Evolutionary conservation across 345 rosid species (phyloP).

Genomic region (Microthlaspi erraticum): DNA sequence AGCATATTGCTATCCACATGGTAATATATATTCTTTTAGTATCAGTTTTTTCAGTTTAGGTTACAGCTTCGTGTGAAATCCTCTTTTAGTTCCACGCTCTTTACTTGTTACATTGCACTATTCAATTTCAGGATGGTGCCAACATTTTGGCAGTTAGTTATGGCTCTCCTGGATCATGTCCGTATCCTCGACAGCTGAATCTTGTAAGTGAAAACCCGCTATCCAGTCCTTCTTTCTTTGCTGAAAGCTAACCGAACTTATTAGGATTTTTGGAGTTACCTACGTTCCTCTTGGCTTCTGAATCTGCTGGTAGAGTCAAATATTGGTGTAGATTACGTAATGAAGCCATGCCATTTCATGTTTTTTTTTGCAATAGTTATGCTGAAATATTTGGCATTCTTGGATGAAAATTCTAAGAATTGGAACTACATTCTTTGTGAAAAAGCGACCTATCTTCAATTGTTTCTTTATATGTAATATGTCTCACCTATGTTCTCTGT

Average conservation of each 20-base stretch:
- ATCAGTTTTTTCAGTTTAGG: slow-evolving; percentile 3
- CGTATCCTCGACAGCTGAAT: slow-evolving; percentile 30
- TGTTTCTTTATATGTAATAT: background rate
- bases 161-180: slow-evolving; percentile 33
- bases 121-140: slow-evolving; percentile 31
- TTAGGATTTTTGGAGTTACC: background rate
- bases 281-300: background rate
- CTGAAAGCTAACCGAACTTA: background rate
- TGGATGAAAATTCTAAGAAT: background rate
- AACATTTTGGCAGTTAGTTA: slow-evolving; percentile 36
- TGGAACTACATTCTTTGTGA: background rate
- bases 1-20: slow-evolving; percentile 30
- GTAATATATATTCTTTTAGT: slow-evolving; percentile 7
- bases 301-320: background rate
- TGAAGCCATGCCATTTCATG: background rate
- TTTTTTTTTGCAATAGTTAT: background rate
- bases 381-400: background rate
- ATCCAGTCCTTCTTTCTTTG: background rate
- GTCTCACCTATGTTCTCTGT: background rate
- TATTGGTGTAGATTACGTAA: background rate
- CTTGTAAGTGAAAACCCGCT: slow-evolving; percentile 20
- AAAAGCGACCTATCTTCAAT: background rate
- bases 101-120: background rate
- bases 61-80: background rate
- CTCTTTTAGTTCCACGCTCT: background rate